phyloP scores from a whole-genome alignment of 768 basidiomycete species.

The Suillus clintonianus region DNA sequence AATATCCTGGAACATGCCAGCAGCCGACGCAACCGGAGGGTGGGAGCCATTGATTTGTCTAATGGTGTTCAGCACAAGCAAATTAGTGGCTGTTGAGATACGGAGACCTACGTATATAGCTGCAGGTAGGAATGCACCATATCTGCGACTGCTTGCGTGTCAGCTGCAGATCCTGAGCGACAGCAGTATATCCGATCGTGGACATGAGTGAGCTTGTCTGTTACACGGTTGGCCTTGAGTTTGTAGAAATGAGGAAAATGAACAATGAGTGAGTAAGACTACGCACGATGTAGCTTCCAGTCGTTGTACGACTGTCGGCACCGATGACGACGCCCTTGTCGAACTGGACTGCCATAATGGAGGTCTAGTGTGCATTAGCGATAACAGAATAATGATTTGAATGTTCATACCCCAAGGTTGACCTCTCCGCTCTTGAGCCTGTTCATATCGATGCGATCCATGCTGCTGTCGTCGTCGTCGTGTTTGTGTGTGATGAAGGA shows the following conservation, averaged over 20 bases:
- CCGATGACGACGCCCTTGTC: slow-evolving; percentile 93
- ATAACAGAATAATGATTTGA: background rate
- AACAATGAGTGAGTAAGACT: background rate
- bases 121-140: slow-evolving; percentile 83
- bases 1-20: slow-evolving; percentile 79
- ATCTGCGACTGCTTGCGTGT: slow-evolving; percentile 97
- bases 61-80: background rate
- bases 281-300: slow-evolving; percentile 92
- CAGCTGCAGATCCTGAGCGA: slow-evolving; percentile 96
- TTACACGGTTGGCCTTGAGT: slow-evolving; percentile 90
- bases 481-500: slow-evolving; percentile 9
- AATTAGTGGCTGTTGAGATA: background rate
- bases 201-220: slow-evolving; percentile 95
- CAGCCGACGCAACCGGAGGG: slow-evolving; percentile 81
- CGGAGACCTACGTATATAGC: slow-evolving; percentile 59
- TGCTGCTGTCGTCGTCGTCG: slow-evolving; percentile 29
- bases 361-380: slow-evolving; percentile 60
- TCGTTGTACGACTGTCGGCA: slow-evolving; percentile 96
- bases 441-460: slow-evolving; percentile 78
- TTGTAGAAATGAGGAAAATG: slow-evolving; percentile 5
- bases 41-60: slow-evolving; percentile 62
- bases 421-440: slow-evolving; percentile 94
- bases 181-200: slow-evolving; percentile 99
- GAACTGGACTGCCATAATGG: slow-evolving; percentile 99
- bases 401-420: slow-evolving; percentile 83